These are phyloP conservation scores for Helotiales sp. DNA, from an alignment of 2,329 filamentous ascomycete species.

Conservation along the genomic window DNA sequence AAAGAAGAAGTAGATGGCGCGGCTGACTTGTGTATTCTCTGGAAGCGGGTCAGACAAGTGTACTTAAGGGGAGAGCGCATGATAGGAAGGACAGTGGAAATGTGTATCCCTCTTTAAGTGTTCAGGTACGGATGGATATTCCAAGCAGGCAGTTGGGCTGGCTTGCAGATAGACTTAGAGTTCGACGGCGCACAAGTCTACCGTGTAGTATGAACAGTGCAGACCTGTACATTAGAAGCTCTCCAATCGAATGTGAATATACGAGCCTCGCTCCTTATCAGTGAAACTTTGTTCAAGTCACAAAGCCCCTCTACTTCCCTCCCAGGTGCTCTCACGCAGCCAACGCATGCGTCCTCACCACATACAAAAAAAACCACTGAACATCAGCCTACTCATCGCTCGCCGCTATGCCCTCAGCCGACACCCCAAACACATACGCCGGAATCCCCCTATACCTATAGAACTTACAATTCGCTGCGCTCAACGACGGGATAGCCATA, in stretches of 20 bases:
- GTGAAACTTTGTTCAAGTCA: neutral
- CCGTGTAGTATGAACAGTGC: neutral
- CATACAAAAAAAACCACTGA: neutral
- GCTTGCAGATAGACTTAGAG: neutral
- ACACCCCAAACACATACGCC: neutral
- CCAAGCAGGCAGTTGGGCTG: neutral
- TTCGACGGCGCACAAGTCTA: neutral
- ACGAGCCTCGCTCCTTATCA: neutral
- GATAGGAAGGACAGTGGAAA: neutral
- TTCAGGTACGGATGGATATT: neutral
- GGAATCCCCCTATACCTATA: neutral
- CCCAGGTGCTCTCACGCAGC: neutral
- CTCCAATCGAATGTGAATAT: neutral
- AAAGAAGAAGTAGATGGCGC: neutral
- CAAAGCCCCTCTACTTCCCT: neutral
- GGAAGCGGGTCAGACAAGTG: neutral
- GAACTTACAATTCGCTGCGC: neutral
- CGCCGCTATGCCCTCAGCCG: neutral
- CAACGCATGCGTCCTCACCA: neutral
- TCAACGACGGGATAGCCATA: neutral
- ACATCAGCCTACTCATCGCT: neutral
- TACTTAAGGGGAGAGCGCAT: neutral
- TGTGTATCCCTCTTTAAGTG: neutral
- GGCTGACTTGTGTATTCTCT: neutral
- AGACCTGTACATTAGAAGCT: neutral